Conservation (phyloP, 2,329 filamentous ascomycete species). For the Alternaria novae-zelandiae region DNA sequence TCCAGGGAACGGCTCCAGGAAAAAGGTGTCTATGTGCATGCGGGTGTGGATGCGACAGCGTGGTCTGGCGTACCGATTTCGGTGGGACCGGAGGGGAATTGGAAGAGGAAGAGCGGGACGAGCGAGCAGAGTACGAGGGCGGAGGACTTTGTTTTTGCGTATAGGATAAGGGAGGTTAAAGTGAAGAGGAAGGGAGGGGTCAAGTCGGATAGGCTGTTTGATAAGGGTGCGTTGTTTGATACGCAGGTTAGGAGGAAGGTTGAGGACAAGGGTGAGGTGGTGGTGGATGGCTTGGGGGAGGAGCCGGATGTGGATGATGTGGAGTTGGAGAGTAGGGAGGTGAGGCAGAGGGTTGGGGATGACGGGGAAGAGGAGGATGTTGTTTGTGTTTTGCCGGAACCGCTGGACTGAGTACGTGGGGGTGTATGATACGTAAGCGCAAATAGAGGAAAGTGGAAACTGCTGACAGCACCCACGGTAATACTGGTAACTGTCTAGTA, state of each 20-base stretch:
- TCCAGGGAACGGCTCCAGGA: background rate
- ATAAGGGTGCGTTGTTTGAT: background rate
- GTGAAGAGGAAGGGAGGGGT: conserved; percentile 10
- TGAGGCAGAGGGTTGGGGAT: background rate
- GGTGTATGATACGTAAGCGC: background rate
- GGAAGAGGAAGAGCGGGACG: background rate
- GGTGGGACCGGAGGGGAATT: conserved; percentile 10
- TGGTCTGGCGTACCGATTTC: conserved; percentile 11
- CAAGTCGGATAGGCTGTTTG: conserved; percentile 1
- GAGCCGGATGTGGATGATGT: background rate
- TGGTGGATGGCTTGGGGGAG: background rate
- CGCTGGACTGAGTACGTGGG: background rate
- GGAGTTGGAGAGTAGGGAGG: background rate
- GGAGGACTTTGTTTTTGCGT: conserved; percentile 15
- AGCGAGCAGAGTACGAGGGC: background rate
- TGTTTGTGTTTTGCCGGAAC: background rate
- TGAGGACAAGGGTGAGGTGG: background rate
- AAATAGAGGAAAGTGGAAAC: background rate
- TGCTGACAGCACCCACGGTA: background rate
- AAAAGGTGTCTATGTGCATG: conserved; percentile 2
- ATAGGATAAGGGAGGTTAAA: conserved; percentile 13
- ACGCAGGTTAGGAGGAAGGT: background rate
- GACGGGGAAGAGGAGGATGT: background rate
- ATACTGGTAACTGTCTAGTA: background rate
- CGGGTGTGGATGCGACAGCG: conserved; percentile 9